Base-by-base conservation (phyloP, 352 stramenopile species). In the Peronosclerospora sorghi region DNA sequence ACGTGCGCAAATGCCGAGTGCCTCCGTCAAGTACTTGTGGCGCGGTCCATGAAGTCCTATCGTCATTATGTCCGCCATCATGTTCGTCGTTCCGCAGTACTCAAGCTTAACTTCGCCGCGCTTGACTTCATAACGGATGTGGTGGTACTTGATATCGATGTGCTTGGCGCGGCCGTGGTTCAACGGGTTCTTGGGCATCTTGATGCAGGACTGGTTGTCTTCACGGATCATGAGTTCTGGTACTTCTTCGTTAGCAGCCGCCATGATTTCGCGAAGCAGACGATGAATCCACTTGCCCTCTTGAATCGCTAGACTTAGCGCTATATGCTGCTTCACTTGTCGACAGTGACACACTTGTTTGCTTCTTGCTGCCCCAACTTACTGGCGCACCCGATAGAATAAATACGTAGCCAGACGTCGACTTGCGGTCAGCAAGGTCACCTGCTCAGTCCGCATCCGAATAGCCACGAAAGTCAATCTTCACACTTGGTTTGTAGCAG, bases 401-500 rank as follows among this genome's bases (percentile, higher is more conserved):
- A 39, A 51, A 51, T 0, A 13, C 12, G 27, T 45, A 42, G 18
- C 45, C 35, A 0, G 35, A 35, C 19, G 45, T 51, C 17, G 45
- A 51, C 45, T 41, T 48, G 12, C 46, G 46, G 12, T 54, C 38
- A 0, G 21, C 4, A 5, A 43, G 32, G 12, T 47, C 46, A 9
- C 46, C 38, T 15, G 38, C 46, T 15, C 41, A 51, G 28, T 56
- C 41, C 1, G 35, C 41, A 10, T 51, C 48, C 2, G 41, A 48
- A 35, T 43, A 56, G 1, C 47, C 23, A 3, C 21, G 4, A 26
- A 51, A 50, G 19, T 40, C 35, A 3, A 51, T 29, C 2, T 35
- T 47, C 8, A 42, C 17, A 18, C 21, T 24, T 0, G 29, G 18
- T 23, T 41, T 29, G n/a, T 35, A 57, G 7, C 15, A 20, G 23